phyloP scores from a whole-genome alignment of 2,329 filamentous ascomycete genomes.

The Torrubiellomyces zombiae region DNA sequence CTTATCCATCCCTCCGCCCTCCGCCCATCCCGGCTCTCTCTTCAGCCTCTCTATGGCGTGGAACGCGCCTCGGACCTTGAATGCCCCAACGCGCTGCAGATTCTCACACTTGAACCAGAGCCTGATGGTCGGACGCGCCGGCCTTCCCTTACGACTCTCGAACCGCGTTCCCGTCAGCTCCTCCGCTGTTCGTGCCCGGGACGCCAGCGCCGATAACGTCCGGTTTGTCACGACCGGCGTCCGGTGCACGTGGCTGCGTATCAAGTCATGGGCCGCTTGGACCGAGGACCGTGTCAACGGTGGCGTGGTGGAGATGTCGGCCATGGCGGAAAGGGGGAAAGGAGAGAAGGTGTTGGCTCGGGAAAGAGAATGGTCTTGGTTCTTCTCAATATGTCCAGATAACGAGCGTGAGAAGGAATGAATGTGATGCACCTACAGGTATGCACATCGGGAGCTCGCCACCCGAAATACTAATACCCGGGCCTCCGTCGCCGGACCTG shows the following conservation, averaged over 20 bases:
- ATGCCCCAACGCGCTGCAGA: conserved; percentile 75
- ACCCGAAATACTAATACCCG: too few species aligned
- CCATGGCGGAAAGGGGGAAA: conserved; percentile 1
- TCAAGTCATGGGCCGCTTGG: conserved; percentile 51
- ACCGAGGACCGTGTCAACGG: conserved; percentile 62
- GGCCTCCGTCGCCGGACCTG: too few species aligned
- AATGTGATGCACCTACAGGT: too few species aligned
- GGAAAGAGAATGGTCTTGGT: too few species aligned
- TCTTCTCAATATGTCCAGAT: too few species aligned
- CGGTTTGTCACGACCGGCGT: conserved; percentile 71
- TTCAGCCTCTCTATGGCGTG: conserved; percentile 63
- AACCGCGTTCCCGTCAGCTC: conserved; percentile 39
- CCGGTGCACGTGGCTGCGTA: conserved; percentile 59
- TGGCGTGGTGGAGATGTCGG: conserved; percentile 24
- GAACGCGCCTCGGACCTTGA: conserved; percentile 84
- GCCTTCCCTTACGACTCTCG: conserved; percentile 33
- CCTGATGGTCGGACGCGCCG: conserved; percentile 47
- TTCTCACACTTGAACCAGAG: conserved; percentile 97
- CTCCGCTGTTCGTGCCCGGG: conserved; percentile 42
- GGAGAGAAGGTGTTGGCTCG: too few species aligned
- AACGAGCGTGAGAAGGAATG: too few species aligned
- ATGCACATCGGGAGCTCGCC: too few species aligned
- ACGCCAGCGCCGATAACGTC: conserved; percentile 60
- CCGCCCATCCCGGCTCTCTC: conserved; percentile 41
- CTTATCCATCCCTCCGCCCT: conserved; percentile 37